Evolutionary conservation across 1,284 basidiomycete genomes (phyloP), one percentile per base, ranked within the genome.

Genomic region (Puccinia sorghi): DNA sequence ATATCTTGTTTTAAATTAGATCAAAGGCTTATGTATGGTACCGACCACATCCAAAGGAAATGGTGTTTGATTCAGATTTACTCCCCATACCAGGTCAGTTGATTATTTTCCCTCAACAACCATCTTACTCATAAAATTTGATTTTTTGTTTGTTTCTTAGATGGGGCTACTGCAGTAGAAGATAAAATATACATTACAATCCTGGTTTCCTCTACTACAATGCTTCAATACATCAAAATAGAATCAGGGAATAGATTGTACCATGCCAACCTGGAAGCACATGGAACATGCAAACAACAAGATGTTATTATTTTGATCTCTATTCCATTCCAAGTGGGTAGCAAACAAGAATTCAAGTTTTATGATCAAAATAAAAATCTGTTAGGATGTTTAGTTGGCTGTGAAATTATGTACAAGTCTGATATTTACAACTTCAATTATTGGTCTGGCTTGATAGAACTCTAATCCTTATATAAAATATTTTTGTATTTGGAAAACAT

Each of bases 371-470:
- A 57, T 25, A 54, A 59, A 46, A 41, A 22, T 32, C 8, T 17
- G 3, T 17, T 70, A 11, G 46, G 43, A n/a, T 41, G 32, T 17
- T 69, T 77, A 15, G 37, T 25, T 32, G 74, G 74, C 12, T 17
- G 39, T 27, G 32, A 15, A 13, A 77, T 77, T 25, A 52, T 1
- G 27, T 20, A 48, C 20, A 39, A 70, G 8, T 63, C 74, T 11
- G 39, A 69, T 17, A 6, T 27, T 27, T 77, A 77, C 67, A 77
- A 77, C 37, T 77, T 77, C 43, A 77, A 77, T 54, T 77, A 77
- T 77, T 77, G 74, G 74, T 77, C 74, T 59, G 74, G 74, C 17
- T 54, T 66, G 25, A 66, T 56, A 0, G 52, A 46, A 27, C 67
- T 75, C 46, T 75, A 50, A 50, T 41, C 27, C 22, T 43, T 4